phyloP scores from a whole-genome alignment of 2,329 filamentous ascomycete species.

The Penicillium sp. region DNA sequence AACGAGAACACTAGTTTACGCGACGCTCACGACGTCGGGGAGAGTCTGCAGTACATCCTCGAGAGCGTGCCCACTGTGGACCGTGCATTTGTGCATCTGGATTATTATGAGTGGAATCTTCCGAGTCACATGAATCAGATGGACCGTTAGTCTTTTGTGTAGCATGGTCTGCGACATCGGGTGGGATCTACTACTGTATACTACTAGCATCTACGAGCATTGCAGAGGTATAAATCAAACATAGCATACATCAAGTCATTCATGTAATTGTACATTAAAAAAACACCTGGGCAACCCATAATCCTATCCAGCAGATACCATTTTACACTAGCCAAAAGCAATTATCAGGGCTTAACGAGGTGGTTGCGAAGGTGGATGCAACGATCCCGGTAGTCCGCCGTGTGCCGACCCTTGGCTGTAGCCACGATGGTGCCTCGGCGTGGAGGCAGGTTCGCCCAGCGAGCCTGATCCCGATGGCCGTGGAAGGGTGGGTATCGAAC shows the following conservation, averaged over 20 bases:
- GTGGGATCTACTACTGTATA: background rate
- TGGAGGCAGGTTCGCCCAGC: slow-evolving; percentile 21
- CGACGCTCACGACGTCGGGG: slow-evolving; percentile 57
- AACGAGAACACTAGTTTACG: slow-evolving; percentile 52
- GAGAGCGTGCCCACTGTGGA: slow-evolving; percentile 48
- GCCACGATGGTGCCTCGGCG: slow-evolving; percentile 33
- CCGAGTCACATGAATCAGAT: slow-evolving; percentile 39
- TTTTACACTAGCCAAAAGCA: background rate
- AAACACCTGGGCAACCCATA: background rate
- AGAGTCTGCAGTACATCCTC: slow-evolving; percentile 57
- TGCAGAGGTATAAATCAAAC: background rate
- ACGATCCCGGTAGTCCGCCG: slow-evolving; percentile 24
- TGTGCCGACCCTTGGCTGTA: slow-evolving; percentile 36
- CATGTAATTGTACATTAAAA: slow-evolving; percentile 19
- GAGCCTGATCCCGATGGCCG: slow-evolving; percentile 25
- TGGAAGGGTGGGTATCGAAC: slow-evolving; percentile 24
- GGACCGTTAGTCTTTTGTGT: slow-evolving; percentile 13
- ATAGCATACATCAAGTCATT: slow-evolving; percentile 22
- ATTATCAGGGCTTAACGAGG: slow-evolving; percentile 17
- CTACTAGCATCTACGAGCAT: background rate
- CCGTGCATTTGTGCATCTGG: slow-evolving; percentile 48
- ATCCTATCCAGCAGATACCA: slow-evolving; percentile 4
- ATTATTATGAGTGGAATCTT: slow-evolving; percentile 44
- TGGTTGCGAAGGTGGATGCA: slow-evolving; percentile 26
- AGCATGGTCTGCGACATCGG: background rate